Conservation (phyloP, 352 stramenopile species). For the Phytophthora tubulina region DNA sequence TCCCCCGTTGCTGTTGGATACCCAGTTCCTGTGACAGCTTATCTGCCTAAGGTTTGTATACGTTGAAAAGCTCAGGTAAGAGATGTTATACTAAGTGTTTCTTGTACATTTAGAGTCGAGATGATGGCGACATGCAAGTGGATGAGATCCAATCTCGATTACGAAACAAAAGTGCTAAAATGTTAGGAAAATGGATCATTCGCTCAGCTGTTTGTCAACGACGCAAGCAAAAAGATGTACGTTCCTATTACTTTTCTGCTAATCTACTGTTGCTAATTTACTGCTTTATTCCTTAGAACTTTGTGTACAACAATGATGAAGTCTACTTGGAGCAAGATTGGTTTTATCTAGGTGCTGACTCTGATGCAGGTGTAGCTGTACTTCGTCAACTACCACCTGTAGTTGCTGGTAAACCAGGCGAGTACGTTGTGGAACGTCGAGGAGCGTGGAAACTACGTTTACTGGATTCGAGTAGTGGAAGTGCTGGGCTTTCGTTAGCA, state of each 20-base stretch:
- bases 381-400: conserved; percentile 65
- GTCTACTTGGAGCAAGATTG: conserved; percentile 87
- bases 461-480: conserved; percentile 75
- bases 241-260: conserved; percentile 10
- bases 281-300: conserved; percentile 48
- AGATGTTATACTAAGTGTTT: not conserved
- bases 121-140: conserved; percentile 76
- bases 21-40: conserved; percentile 69
- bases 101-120: conserved; percentile 52
- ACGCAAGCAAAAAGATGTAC: conserved; percentile 61
- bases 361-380: conserved; percentile 67
- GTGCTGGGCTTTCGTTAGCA: conserved; percentile 67
- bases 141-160: conserved; percentile 85
- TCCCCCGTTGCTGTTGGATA: conserved; percentile 60
- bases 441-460: conserved; percentile 74
- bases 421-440: conserved; percentile 78
- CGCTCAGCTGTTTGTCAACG: conserved; percentile 64
- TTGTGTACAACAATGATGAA: conserved; percentile 88
- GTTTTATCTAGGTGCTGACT: conserved; percentile 84
- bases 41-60: conserved; percentile 70
- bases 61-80: not conserved
- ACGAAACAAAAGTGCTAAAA: conserved; percentile 78
- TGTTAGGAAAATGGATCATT: conserved; percentile 84
- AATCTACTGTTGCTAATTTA: not conserved
- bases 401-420: conserved; percentile 44